These are phyloP conservation scores for Imleria badia DNA, from an alignment of 768 basidiomycete species.

Conservation along the genomic window DNA sequence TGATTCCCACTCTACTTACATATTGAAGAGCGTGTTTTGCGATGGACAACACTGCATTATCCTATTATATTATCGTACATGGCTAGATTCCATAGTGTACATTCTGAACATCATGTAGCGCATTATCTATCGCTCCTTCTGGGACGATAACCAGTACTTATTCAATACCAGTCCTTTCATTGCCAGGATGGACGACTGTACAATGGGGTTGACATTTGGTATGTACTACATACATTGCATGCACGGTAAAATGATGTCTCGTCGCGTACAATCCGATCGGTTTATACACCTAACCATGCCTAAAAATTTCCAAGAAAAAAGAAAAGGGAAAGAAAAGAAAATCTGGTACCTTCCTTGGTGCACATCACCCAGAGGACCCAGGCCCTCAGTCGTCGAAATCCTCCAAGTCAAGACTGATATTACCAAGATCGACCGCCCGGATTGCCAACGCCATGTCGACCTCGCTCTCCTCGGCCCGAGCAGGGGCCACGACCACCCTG, in stretches of 20 bases:
- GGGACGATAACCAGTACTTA: no score
- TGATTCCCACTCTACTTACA: not conserved
- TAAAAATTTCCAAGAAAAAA: not conserved
- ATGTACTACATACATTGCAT: conserved; percentile 4
- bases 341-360: not conserved
- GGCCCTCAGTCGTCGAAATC: conserved; percentile 25
- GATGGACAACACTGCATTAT: not conserved
- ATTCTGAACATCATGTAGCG: conserved; percentile 2
- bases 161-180: not conserved
- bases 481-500: not conserved
- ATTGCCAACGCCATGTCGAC: conserved; percentile 20
- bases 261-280: conserved; percentile 1
- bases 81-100: not conserved
- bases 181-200: not conserved
- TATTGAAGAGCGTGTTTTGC: not conserved
- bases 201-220: not conserved
- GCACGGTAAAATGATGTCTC: not conserved
- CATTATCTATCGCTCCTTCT: not conserved
- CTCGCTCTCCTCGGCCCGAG: not conserved
- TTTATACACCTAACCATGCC: not conserved
- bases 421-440: conserved; percentile 21
- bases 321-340: not conserved
- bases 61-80: not conserved
- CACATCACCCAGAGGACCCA: not conserved
- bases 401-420: conserved; percentile 19